These are phyloP conservation scores for Candida xyloterini DNA, from an alignment of 805 yeast genomes.

Conservation along the genomic window DNA sequence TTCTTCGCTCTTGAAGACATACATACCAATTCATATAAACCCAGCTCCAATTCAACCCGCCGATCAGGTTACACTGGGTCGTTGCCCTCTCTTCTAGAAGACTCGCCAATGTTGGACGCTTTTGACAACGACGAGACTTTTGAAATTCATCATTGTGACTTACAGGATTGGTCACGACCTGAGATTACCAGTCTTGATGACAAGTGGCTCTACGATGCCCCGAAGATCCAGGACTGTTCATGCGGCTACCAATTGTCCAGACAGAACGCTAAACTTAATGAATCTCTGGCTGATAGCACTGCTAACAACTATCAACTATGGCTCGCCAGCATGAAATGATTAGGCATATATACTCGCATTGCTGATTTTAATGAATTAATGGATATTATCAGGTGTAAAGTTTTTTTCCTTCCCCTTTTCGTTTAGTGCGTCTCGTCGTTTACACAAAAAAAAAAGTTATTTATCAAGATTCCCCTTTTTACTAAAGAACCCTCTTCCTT, in stretches of 20 bases:
- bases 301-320: conserved; percentile 17
- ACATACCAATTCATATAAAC: conserved; percentile 19
- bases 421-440: conserved; percentile 9
- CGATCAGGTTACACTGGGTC: conserved; percentile 19
- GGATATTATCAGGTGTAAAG: conserved; percentile 2
- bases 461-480: conserved; percentile 12
- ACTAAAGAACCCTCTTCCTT: conserved; percentile 3
- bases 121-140: conserved; percentile 14
- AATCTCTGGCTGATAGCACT: conserved; percentile 11
- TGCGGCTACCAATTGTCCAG: conserved; percentile 18
- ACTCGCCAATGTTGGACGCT: conserved; percentile 14
- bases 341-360: conserved; percentile 6
- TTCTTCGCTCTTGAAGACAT: conserved; percentile 24
- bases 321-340: conserved; percentile 15
- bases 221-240: conserved; percentile 5
- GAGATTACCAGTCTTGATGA: conserved; percentile 1
- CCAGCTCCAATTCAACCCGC: conserved; percentile 9
- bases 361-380: conserved; percentile 3
- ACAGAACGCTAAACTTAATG: conserved; percentile 4
- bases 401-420: conserved; percentile 2
- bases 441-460: conserved; percentile 3
- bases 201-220: conserved; percentile 19
- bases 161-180: conserved; percentile 10
- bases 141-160: conserved; percentile 14
- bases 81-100: conserved; percentile 23